Percentiles rank a stretch among this genome's conserved stretches.
These are phyloP conservation scores for Kwoniella mangroviensis DNA, from an alignment of 768 basidiomycete genomes.

Conservation along the genomic window DNA sequence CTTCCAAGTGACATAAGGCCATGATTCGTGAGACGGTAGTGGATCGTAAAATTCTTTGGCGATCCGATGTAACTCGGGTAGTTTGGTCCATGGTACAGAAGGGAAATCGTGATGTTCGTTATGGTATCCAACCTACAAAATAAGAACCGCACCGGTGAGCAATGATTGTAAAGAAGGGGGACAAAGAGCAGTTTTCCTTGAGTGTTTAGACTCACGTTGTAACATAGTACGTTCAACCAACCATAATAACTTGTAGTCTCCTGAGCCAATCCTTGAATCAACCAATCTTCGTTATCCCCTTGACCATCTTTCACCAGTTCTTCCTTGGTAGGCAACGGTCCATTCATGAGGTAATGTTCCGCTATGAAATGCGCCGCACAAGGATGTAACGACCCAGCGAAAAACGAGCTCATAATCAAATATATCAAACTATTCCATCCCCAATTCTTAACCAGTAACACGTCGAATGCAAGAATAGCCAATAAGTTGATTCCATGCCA, in stretches of 20 bases:
- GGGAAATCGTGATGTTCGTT: constrained; percentile 99
- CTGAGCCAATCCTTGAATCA: constrained; percentile 65
- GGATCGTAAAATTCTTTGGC: constrained; percentile 92
- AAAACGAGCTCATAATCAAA: constrained; percentile 86
- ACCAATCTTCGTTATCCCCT: constrained; percentile 6
- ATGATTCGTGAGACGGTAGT: constrained; percentile 83
- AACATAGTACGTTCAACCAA: constrained; percentile 82
- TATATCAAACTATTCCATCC: constrained; percentile 69
- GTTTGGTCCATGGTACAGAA: constrained; percentile 89
- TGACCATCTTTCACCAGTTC: constrained; percentile 35
- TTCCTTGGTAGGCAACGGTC: constrained; percentile 23
- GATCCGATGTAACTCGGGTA: constrained; percentile 77
- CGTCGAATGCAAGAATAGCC: constrained; percentile 74
- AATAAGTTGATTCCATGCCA: constrained; percentile 85
- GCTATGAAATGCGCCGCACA: constrained; percentile 98
- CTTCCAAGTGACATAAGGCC: constrained; percentile 92
- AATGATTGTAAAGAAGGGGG: too few species aligned
- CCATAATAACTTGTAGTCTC: constrained; percentile 99
- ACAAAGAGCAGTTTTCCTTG: too few species aligned
- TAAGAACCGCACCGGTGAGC: too few species aligned
- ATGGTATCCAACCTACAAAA: constrained; percentile 85
- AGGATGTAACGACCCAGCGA: constrained; percentile 94
- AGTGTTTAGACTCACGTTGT: constrained; percentile 85
- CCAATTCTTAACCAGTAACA: constrained; percentile 61
- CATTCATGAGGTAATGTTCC: constrained; percentile 76